Base-by-base conservation (phyloP, 305 asterid species). In the Fraxinus baroniana region DNA sequence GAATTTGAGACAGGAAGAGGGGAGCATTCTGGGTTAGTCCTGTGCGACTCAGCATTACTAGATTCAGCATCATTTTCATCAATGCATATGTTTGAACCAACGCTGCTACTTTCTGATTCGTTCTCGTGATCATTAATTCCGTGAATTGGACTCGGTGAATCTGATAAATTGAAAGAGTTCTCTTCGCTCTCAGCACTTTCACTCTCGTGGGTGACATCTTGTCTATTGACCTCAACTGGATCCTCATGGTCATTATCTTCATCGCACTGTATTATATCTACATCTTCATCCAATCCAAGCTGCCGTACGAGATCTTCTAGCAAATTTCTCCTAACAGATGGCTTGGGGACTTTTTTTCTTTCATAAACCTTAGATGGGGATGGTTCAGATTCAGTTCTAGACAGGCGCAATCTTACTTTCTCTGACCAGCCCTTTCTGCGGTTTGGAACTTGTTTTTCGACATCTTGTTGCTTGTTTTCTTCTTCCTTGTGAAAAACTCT, bases 401-500 rank as follows among this genome's bases (percentile, higher is more conserved):
- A 88, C 60, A 90, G 84, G 13, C 87, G 89, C 82, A 84, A n/a
- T 68, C 80, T 92, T 62, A 94, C 97, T 86, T 87, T 91, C 88
- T 91, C 92, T 1, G 98, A 89, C 98, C 97, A 91, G 68, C 97
- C 92, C 81, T 88, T 92, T 80, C 82, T 90, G 79, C 84, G 87
- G 28, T 60, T 81, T 33, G 92, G 88, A 80, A 78, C 88, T 83
- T 89, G 89, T 66, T 89, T 89, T 77, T 80, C 86, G 22, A 39
- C 49, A 15, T 66, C 76, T 60, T 79, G 84, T 82, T 77, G 82
- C 83, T 90, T 91, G 78, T 73, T 78, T 85, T 93, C 92, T 88
- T 90, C 95, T 88, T 93, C 97, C 83, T 89, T 87, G 87, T 93
- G 95, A 89, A 94, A 35, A 86, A 87, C 97, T 85, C 96, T 92